Conservation (phyloP, 2,329 filamentous ascomycete genomes). For the Colletotrichum lupini region DNA sequence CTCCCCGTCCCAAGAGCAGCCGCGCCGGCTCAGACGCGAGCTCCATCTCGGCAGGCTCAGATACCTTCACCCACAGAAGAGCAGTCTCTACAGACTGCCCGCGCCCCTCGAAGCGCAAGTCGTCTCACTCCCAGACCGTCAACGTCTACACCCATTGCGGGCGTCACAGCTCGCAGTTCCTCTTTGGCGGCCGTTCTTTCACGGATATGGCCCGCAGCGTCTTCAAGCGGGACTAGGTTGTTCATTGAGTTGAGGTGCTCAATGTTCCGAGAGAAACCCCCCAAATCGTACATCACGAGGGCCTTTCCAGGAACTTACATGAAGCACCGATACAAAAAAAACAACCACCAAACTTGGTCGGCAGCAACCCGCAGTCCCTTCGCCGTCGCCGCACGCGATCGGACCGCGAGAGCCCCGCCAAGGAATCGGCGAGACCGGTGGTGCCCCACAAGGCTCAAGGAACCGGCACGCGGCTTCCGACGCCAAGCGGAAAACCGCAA, state of each 20-base stretch:
- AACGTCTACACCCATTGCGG: slow-evolving; percentile 67
- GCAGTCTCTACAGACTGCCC: slow-evolving; percentile 31
- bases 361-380: not conserved
- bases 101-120: slow-evolving; percentile 43
- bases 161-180: slow-evolving; percentile 63
- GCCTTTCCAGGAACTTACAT: not conserved
- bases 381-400: slow-evolving; percentile 16
- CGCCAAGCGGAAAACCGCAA: slow-evolving; percentile 21
- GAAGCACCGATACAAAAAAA: not conserved
- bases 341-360: not conserved
- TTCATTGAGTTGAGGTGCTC: not conserved
- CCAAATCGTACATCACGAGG: not conserved
- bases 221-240: slow-evolving; percentile 42
- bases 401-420: slow-evolving; percentile 20
- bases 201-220: slow-evolving; percentile 55
- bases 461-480: slow-evolving; percentile 2
- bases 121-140: slow-evolving; percentile 50
- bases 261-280: not conserved
- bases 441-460: not conserved
- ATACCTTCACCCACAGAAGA: slow-evolving; percentile 37
- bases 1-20: slow-evolving; percentile 31
- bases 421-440: not conserved
- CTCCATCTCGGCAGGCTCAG: slow-evolving; percentile 15
- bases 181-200: slow-evolving; percentile 61
- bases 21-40: slow-evolving; percentile 29